Base-by-base conservation (phyloP, 805 yeast genomes). In the Candida jianshihensis region DNA sequence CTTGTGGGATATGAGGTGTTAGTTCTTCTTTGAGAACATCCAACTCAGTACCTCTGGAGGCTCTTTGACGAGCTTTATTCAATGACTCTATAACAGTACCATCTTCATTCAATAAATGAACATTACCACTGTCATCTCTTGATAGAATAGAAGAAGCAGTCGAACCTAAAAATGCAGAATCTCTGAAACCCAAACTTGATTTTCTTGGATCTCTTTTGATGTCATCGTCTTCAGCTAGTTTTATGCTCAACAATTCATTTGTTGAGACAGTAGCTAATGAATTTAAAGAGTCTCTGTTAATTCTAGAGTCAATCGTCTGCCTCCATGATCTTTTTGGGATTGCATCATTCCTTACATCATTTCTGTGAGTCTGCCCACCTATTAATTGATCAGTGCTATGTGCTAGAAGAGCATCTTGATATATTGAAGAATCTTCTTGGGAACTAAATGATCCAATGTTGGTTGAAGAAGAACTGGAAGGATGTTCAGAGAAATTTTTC, bases 241-340 rank as follows among this genome's bases (percentile, higher is more conserved):
- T 72, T 26, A 88, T 86, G 5, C 85, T 81, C 52, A 87, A 70
- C 32, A 88, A 70, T 54, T 86, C 90, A 34, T 81, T 85, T 1
- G 96, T 86, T 22, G 89, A 78, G 24, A 89, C 89, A 0, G 96
- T 87, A 19, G 87, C 88, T 39, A 82, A 51, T 0, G 96, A 84
- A 26, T 71, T 73, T 38, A 75, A 66, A 9, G 94, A 81, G 25
- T 73, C 78, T 54, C 90, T 73, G 31, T 73, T 46, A 35, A 49
- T 47, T 14, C 37, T 43, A 7, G 56, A 48, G 31, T 56, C 59
- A 16, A 54, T 38, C 0, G 59, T 57, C 30, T 60, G 60, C 50
- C 88, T 66, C 89, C 89, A 81, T 5, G 81, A 80, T 50, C 61
- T 71, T 51, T 71, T 64, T 48, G 67, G 53, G 37, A 58, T 22